Percentiles rank a stretch among this genome's conserved stretches.
Conservation (phyloP, 495 filamentous ascomycete genomes). For the Neurospora sp. region DNA sequence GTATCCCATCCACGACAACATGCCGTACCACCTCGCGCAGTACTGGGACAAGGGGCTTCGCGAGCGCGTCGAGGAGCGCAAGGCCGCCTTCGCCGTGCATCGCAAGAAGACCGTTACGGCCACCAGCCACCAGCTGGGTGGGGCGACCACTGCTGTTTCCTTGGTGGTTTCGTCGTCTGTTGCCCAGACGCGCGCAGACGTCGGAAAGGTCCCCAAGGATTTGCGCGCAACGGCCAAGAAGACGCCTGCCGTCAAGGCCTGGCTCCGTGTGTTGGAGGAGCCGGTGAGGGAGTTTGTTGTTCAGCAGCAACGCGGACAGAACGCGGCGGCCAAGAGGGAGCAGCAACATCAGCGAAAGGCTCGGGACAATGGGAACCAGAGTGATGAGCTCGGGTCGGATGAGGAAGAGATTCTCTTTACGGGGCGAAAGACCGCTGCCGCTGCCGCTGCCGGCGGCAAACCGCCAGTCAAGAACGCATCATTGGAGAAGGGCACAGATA, state of each 20-base stretch:
- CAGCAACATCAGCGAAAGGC: neutral
- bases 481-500: slow-evolving; percentile 28
- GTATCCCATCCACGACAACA: slow-evolving; percentile 53
- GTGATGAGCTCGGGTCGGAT: slow-evolving; percentile 47
- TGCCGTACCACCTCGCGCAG: slow-evolving; percentile 84
- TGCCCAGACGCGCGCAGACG: slow-evolving; percentile 12
- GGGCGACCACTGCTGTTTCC: neutral
- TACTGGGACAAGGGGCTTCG: slow-evolving; percentile 70
- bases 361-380: slow-evolving; percentile 26
- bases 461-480: neutral
- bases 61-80: slow-evolving; percentile 33
- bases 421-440: slow-evolving; percentile 43
- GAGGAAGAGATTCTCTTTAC: slow-evolving; percentile 95
- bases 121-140: slow-evolving; percentile 12
- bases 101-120: slow-evolving; percentile 24
- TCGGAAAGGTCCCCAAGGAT: slow-evolving; percentile 48
- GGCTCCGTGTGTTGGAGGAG: slow-evolving; percentile 40
- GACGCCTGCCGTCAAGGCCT: slow-evolving; percentile 35
- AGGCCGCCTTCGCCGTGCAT: slow-evolving; percentile 17
- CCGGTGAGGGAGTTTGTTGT: slow-evolving; percentile 35
- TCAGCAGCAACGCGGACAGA: slow-evolving; percentile 22
- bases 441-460: slow-evolving; percentile 32
- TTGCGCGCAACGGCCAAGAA: slow-evolving; percentile 41
- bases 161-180: neutral
- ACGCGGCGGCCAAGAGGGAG: slow-evolving; percentile 1